These are phyloP conservation scores for Heimioporus retisporus DNA, from an alignment of 1,284 basidiomycete species.

Conservation along the genomic window DNA sequence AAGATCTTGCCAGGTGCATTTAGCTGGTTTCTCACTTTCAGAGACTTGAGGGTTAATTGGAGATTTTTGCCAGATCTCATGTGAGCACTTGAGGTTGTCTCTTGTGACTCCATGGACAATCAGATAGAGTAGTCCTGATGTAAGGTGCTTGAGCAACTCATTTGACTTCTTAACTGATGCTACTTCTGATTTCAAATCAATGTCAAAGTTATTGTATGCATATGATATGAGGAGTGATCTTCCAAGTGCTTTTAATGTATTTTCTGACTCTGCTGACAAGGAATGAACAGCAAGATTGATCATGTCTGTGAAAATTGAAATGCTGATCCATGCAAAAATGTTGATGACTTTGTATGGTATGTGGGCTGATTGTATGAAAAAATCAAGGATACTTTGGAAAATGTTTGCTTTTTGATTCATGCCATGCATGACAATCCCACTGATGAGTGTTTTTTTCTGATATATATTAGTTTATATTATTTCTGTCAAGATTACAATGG, in stretches of 20 bases:
- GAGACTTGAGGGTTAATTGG: constrained; percentile 17
- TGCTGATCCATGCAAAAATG: background rate
- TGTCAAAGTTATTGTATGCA: constrained; percentile 45
- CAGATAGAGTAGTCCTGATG: constrained; percentile 36
- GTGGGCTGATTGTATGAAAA: constrained; percentile 12
- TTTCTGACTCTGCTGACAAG: background rate
- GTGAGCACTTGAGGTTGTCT: constrained; percentile 36
- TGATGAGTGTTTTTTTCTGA: constrained; percentile 5
- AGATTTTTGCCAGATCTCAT: constrained; percentile 35
- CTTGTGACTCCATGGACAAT: constrained; percentile 30
- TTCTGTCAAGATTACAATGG: too few species aligned
- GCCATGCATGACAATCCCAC: background rate
- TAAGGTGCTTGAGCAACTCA: constrained; percentile 40
- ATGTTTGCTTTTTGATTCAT: constrained; percentile 12
- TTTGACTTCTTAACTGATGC: constrained; percentile 35
- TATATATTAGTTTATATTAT: background rate
- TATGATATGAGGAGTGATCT: constrained; percentile 30
- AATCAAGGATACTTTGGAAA: constrained; percentile 9
- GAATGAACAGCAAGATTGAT: constrained; percentile 8
- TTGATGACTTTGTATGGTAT: constrained; percentile 10
- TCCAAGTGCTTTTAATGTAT: constrained; percentile 9
- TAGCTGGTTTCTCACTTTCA: too few species aligned
- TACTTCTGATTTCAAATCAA: constrained; percentile 16
- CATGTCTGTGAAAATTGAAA: constrained; percentile 8
- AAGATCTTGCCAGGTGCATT: background rate